Base-by-base conservation (phyloP, 2,329 filamentous ascomycete genomes). In the Cladosporium sp. region DNA sequence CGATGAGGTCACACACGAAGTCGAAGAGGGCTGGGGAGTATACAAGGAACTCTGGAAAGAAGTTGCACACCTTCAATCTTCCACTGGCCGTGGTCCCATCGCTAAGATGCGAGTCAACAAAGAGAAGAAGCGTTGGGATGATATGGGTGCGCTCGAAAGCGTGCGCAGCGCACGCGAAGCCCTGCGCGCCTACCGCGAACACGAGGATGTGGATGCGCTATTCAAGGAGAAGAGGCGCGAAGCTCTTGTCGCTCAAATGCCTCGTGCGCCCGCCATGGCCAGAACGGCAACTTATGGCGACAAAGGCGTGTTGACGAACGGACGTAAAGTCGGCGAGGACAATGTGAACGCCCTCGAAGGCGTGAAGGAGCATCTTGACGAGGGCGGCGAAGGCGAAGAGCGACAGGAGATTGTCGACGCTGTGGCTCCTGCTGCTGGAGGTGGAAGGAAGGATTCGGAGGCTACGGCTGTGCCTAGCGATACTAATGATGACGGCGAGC, bases 71-170 rank as follows among this genome's bases (percentile, higher is more conserved):
- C 56, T 63, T 13, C 64, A 60, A 24, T 58, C 61, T 10, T 52
- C 62, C 8, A 58, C 59, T 12, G 60, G 65, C 4, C 62, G 61
- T 10, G 62, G 62, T 28, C 44, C 66, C 7, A 40, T 66, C 0
- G 64, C 65, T 13, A 58, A 61, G 15, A 57, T 68, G 36, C 63
- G 61, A 17, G 49, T 67, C 1, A 40, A 58, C 13, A 56, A 58
- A 6, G 67, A 68, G 28, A 52, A 37, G 61, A 70, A 64, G 59
- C 62, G 62, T 34, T 71, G 69, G 69, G 64, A 64, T 17, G 61
- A 65, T 17, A 66, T 67, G 15, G 70, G 70, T 8, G 70, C 68
- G 15, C 56, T 72, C 8, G 70, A 72, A 57, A 71, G 70, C 36
- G 63, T 68, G 15, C 58, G 62, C n/a, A 68, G 68, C 2, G 68